A percentile compares a stretch with the other conserved stretches of the same genome.
Evolutionary conservation across 2,329 filamentous ascomycete species (phyloP).

Genomic region (Westerdykella aurantiaca): DNA sequence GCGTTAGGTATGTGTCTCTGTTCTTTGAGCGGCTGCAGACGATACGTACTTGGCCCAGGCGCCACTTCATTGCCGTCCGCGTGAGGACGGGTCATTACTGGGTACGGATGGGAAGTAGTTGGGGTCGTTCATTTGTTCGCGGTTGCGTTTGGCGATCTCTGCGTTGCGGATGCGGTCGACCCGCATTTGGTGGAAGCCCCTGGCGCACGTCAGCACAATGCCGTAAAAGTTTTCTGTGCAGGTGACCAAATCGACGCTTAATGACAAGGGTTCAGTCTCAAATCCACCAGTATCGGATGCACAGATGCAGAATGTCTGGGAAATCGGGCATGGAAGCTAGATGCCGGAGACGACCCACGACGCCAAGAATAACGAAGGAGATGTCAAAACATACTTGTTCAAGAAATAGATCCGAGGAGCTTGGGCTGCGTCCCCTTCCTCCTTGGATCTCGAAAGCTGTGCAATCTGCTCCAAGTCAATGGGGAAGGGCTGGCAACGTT

Average conservation of each 20-base stretch:
- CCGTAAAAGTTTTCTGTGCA: too few species aligned
- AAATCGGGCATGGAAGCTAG: too few species aligned
- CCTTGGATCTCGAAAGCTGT: constrained; percentile 45
- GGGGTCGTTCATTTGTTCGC: constrained; percentile 72
- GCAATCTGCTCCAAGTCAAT: constrained; percentile 34
- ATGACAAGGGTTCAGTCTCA: too few species aligned
- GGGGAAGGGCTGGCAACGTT: neutral
- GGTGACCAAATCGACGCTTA: too few species aligned
- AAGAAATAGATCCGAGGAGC: constrained; percentile 77
- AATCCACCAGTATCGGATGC: too few species aligned
- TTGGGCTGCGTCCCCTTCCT: constrained; percentile 49
- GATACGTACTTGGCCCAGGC: too few species aligned
- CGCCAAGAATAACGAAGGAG: neutral
- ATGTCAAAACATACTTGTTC: constrained; percentile 56
- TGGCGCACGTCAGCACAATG: constrained; percentile 33
- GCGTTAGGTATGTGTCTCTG: too few species aligned
- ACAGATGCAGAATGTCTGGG: too few species aligned
- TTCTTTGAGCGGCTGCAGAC: too few species aligned
- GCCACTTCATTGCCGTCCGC: too few species aligned
- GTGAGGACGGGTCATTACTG: constrained; percentile 43
- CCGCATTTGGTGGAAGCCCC: constrained; percentile 80
- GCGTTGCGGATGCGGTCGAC: constrained; percentile 70
- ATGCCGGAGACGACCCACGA: too few species aligned
- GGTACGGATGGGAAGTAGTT: constrained; percentile 82
- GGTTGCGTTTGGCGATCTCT: constrained; percentile 74